A percentile compares a stretch with the other conserved stretches of the same genome.
Evolutionary conservation across 768 basidiomycete genomes (phyloP).

Genomic region (Lepiota brunneoincarnata): DNA sequence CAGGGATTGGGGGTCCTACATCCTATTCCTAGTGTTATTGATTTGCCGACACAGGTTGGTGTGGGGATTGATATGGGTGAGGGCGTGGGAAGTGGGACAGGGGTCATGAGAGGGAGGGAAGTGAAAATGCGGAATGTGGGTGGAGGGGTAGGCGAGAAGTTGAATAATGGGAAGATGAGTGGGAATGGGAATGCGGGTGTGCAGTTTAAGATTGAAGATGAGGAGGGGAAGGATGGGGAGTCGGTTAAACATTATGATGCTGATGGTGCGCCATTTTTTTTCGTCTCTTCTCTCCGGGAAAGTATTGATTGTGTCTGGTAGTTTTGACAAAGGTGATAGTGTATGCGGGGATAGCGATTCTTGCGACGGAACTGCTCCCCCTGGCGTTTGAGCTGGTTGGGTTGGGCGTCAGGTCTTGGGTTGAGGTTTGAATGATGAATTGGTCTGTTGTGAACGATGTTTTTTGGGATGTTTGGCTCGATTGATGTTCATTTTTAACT

Average conservation of each 20-base stretch:
- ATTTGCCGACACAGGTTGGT: constrained; percentile 55
- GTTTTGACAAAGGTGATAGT: constrained; percentile 90
- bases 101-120: constrained; percentile 38
- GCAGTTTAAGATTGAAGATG: constrained; percentile 22
- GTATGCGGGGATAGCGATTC: constrained; percentile 79
- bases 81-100: constrained; percentile 29
- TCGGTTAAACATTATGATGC: constrained; percentile 77
- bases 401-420: constrained; percentile 53
- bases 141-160: too few relatives aligned
- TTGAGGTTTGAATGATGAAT: constrained; percentile 3
- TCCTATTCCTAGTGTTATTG: constrained; percentile 84
- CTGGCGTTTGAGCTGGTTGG: constrained; percentile 65
- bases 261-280: constrained; percentile 53
- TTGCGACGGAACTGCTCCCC: constrained; percentile 63
- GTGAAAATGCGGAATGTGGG: constrained; percentile 56
- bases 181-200: constrained; percentile 22
- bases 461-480: too few relatives aligned
- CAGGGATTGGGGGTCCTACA: constrained; percentile 48
- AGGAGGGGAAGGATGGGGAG: constrained; percentile 32
- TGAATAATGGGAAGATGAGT: constrained; percentile 11
- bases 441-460: too few relatives aligned
- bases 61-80: constrained; percentile 44
- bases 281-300: background rate
- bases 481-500: too few relatives aligned
- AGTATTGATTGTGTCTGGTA: constrained; percentile 23